A percentile compares a stretch with the other conserved stretches of the same genome.
phyloP scores from a whole-genome alignment of 2,329 filamentous ascomycete species.

The Orbilia quercus region DNA sequence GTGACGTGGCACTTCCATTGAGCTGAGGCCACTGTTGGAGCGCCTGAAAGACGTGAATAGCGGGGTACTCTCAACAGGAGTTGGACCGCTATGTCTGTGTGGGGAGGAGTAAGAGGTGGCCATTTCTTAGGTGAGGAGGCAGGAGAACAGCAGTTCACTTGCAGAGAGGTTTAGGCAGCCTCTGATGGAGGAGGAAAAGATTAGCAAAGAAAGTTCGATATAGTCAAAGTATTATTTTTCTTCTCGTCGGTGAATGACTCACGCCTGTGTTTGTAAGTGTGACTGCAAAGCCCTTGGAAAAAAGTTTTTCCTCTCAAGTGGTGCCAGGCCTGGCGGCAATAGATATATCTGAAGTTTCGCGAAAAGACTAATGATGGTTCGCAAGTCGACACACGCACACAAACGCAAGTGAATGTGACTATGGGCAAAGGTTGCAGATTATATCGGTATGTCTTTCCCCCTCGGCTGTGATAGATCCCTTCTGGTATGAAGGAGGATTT shows the following conservation, averaged over 20 bases:
- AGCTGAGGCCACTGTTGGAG: conserved; percentile 57
- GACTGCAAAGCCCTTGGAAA: conserved; percentile 18
- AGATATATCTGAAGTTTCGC: conserved; percentile 43
- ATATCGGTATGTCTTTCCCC: conserved; percentile 10
- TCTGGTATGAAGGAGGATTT: conserved; percentile 44
- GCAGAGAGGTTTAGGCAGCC: conserved; percentile 15
- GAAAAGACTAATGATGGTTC: neutral
- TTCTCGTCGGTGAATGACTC: conserved; percentile 21
- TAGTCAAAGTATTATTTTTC: neutral
- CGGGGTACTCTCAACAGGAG: conserved; percentile 58
- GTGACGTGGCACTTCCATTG: conserved; percentile 56
- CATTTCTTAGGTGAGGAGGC: conserved; percentile 52
- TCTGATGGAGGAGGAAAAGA: conserved; percentile 18
- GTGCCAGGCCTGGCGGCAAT: conserved; percentile 13
- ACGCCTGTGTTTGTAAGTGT: conserved; percentile 28
- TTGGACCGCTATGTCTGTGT: conserved; percentile 59
- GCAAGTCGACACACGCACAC: neutral
- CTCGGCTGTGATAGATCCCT: conserved; percentile 35
- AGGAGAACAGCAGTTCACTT: conserved; percentile 1
- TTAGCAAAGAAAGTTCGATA: conserved; percentile 14
- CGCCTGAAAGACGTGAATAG: conserved; percentile 58
- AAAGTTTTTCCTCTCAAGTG: conserved; percentile 1
- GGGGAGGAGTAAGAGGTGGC: conserved; percentile 58
- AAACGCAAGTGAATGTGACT: conserved; percentile 2
- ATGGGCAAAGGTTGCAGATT: conserved; percentile 7